phyloP scores from a whole-genome alignment of 2,329 filamentous ascomycete genomes.

The Cladosporium cucumerinum region DNA sequence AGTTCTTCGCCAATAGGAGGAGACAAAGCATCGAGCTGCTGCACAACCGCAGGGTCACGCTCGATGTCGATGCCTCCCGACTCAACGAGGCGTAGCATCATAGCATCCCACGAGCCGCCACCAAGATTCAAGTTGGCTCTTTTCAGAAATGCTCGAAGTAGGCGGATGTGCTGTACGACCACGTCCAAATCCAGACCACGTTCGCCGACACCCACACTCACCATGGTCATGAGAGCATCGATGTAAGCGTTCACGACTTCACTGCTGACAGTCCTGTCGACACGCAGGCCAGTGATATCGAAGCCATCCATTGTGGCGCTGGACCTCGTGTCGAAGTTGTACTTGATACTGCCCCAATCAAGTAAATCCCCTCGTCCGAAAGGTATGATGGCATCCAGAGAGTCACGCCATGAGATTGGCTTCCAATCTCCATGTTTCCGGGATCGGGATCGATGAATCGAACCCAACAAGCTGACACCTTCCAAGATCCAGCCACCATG shows the following conservation, averaged over 20 bases:
- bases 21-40: constrained; percentile 37
- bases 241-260: constrained; percentile 57
- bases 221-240: constrained; percentile 49
- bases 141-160: constrained; percentile 38
- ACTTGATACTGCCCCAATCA: constrained; percentile 32
- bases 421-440: constrained; percentile 26
- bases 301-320: constrained; percentile 22
- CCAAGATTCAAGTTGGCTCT: constrained; percentile 39
- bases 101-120: constrained; percentile 43
- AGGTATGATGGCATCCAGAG: constrained; percentile 33
- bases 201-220: constrained; percentile 43
- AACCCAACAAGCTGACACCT: constrained; percentile 39
- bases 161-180: constrained; percentile 36
- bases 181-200: constrained; percentile 37
- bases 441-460: background rate
- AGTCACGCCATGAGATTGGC: constrained; percentile 42
- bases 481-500: constrained; percentile 47
- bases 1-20: constrained; percentile 42
- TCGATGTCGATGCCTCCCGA: constrained; percentile 46
- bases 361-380: constrained; percentile 25
- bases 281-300: constrained; percentile 20
- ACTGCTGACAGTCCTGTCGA: constrained; percentile 52
- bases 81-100: constrained; percentile 51
- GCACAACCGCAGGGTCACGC: constrained; percentile 43
- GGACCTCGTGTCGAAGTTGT: constrained; percentile 29